Base-by-base conservation (phyloP, 306 rosid genomes). In the Boehmeria nivea region DNA sequence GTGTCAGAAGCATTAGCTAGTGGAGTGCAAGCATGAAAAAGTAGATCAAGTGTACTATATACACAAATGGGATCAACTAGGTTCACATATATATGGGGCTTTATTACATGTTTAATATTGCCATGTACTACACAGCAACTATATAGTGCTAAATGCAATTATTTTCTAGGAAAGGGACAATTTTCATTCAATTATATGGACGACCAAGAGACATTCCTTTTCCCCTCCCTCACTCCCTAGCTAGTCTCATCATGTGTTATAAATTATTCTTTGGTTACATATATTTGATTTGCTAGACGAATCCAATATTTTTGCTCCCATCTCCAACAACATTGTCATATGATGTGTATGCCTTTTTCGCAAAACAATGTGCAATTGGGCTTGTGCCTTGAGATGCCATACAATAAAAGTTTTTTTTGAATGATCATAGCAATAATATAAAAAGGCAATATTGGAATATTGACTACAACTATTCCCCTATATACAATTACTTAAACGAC, bases 201-300 rank as follows among this genome's bases (percentile, higher is more conserved):
- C 57, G 57, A 27, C 57, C 34, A 18, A 51, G 57, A 51, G 57
- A 51, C 57, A 51, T 51, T 51, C 57, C 39, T 51, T 51, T 51
- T 51, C 57, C 34, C 18, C 51, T 12, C 51, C 6, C 11, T 46
- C 21, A 20, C 51, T 22, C 51, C 5, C 18, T 22, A 23, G 31
- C 38, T 17, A 51, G 15, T 51, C 39, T 51, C 13, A 51, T 51
- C 36, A 31, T 31, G 36, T 31, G 36, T 31, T 31, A n/a, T n/a
- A n/a, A n/a, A n/a, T n/a, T n/a, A n/a, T n/a, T n/a, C n/a, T n/a
- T 31, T 0, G 5, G 36, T 31, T 31, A 15, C 53, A 48, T 48
- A 21, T 48, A 3, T 48, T 48, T 48, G 55, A 15, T 25, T 15
- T 50, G 36, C 36, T 23, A 50, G 12, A 6, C 34, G 36, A 53